Evolutionary conservation across 768 basidiomycete species (phyloP), one percentile per base, ranked within the genome.

Genomic region (Asterophora parasitica): DNA sequence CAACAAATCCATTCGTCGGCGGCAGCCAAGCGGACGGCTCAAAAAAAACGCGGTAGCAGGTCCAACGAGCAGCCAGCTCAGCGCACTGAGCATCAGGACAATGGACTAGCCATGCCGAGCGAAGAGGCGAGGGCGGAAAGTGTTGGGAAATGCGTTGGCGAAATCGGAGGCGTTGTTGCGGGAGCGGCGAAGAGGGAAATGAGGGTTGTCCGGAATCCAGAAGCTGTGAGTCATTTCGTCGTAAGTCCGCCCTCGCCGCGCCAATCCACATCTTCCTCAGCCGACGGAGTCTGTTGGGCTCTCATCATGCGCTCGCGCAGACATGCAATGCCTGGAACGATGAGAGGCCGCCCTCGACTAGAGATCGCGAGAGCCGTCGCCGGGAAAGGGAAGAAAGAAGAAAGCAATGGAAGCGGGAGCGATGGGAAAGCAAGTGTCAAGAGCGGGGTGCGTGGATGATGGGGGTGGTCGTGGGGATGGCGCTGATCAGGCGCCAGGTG

Each of bases 401-500:
- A 35, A 50, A 28, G 44, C 44, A 48, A 62, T 57, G 58, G 52
- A 62, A 66, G 35, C 54, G 49, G 51, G 32, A 46, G 58, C 58
- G 52, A 46, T n/a, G n/a, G n/a, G 5, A 47, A 12, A 34, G 40
- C 20, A 28, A 56, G 49, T 42, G 54, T 45, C 34, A 45, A 55
- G 58, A 46, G 57, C 50, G 57, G 53, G 55, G 46, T 48, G 52
- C 51, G 42, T 37, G 42, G 20, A 30, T 19, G 23, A 23, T 40
- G 13, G 51, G 46, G 51, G 44, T 56, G 45, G 53, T 41, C 55
- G 45, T 43, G 42, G 48, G 30, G 12, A 45, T 35, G 43, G 42
- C 48, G 55, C 59, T 74, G 76, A 76, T 78, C 71, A 78, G 64
- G 57, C 73, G 70, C 69, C 58, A 51, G 61, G 60, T 53, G 42